Evolutionary conservation across 805 yeast genomes (phyloP).

Genomic region (Metschnikowia colocasiae): DNA sequence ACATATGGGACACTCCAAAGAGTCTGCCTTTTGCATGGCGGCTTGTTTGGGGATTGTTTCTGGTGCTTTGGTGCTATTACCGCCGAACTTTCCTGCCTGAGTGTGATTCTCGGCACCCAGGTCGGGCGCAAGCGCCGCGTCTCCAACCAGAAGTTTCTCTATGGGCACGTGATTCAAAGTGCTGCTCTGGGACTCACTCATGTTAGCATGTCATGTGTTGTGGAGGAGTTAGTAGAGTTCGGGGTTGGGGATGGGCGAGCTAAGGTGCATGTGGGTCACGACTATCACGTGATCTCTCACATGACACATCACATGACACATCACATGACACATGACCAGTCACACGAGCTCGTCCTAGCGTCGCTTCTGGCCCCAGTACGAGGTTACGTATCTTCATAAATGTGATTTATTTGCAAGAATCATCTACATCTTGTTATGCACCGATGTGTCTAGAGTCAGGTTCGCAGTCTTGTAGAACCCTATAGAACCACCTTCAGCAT

Average conservation of each 20-base stretch:
- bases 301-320: background rate
- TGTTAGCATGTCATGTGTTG: background rate
- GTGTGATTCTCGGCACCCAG: background rate
- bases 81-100: background rate
- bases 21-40: background rate
- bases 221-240: background rate
- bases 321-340: no score
- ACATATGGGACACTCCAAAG: conserved; percentile 66
- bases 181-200: background rate
- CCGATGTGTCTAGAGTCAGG: background rate
- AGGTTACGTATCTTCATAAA: no score
- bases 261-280: no score
- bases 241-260: no score
- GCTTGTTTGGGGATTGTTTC: background rate
- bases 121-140: background rate
- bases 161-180: background rate
- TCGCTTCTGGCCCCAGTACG: no score
- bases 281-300: background rate
- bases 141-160: background rate
- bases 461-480: no score
- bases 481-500: no score
- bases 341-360: no score
- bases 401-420: no score
- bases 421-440: background rate
- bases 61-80: background rate